Conservation (phyloP, 2,329 filamentous ascomycete genomes). For the Cercospora nicotianae region DNA sequence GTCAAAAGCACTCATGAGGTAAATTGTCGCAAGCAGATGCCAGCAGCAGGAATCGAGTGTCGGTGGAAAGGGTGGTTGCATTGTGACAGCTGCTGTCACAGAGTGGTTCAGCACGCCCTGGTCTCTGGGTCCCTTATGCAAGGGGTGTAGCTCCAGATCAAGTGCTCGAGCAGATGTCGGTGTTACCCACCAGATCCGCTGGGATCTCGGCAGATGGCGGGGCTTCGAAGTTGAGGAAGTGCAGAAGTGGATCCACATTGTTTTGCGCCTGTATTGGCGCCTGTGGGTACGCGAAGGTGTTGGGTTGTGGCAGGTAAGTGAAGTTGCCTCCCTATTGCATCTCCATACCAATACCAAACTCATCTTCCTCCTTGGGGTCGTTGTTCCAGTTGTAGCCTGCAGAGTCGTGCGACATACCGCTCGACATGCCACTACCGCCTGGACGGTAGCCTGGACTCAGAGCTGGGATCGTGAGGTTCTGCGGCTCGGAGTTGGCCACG, state of each 20-base stretch:
- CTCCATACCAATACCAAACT: slow-evolving; percentile 85
- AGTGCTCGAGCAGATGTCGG: slow-evolving; percentile 16
- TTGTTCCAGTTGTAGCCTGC: slow-evolving; percentile 44
- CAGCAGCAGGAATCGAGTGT: slow-evolving; percentile 18
- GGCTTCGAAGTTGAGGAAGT: slow-evolving; percentile 9
- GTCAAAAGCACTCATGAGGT: slow-evolving; percentile 19
- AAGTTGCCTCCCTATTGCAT: slow-evolving; percentile 33
- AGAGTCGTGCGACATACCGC: slow-evolving; percentile 50
- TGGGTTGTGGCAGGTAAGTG: slow-evolving; percentile 18
- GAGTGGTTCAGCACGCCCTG: slow-evolving; percentile 21
- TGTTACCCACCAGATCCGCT: slow-evolving; percentile 14
- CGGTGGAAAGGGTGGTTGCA: slow-evolving; percentile 11
- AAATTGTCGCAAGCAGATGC: slow-evolving; percentile 15
- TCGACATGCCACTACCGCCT: slow-evolving; percentile 64
- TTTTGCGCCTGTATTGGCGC: not conserved
- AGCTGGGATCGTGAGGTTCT: slow-evolving; percentile 36
- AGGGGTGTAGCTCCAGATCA: slow-evolving; percentile 16
- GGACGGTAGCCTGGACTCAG: slow-evolving; percentile 58
- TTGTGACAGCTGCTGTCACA: slow-evolving; percentile 19
- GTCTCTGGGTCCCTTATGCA: slow-evolving; percentile 18
- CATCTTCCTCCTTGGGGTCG: slow-evolving; percentile 91
- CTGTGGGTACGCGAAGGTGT: not conserved
- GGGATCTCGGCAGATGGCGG: slow-evolving; percentile 9
- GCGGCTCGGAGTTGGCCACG: slow-evolving; percentile 54
- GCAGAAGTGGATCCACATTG: slow-evolving; percentile 3